Conservation (phyloP, 371 early-diverging fungal genomes). For the Basidiobolus meristosporus region DNA sequence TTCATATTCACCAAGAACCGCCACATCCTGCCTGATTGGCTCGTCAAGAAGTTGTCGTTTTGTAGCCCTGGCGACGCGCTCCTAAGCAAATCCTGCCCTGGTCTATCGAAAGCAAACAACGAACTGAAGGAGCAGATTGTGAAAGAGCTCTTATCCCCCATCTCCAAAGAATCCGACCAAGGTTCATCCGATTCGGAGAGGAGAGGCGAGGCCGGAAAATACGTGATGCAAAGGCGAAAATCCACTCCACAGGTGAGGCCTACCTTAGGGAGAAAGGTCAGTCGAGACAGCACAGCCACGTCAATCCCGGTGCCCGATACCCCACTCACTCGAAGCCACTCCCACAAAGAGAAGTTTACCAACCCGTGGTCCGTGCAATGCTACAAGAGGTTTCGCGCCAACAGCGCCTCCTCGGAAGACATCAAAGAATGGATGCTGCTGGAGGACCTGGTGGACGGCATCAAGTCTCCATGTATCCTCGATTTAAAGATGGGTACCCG, state of each 20-base stretch:
- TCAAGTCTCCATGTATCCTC: constrained; percentile 76
- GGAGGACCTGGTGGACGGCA: constrained; percentile 82
- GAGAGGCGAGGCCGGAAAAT: constrained; percentile 2
- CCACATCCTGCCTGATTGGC: constrained; percentile 51
- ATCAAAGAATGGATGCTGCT: constrained; percentile 67
- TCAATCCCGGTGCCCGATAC: not conserved
- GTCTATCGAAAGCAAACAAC: constrained; percentile 16
- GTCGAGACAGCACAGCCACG: not conserved
- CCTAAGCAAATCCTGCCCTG: constrained; percentile 7
- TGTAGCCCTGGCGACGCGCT: no score
- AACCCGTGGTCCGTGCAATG: constrained; percentile 38
- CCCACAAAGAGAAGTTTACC: not conserved
- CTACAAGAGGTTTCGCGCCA: no score
- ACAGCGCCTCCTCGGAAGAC: no score
- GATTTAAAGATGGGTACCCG: constrained; percentile 97
- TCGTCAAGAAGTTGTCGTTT: constrained; percentile 20
- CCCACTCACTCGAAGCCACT: no score
- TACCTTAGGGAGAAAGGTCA: not conserved
- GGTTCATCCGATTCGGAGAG: constrained; percentile 1
- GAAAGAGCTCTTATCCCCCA: constrained; percentile 53
- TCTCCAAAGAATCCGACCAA: constrained; percentile 33
- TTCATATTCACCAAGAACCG: constrained; percentile 62
- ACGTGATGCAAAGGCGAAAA: not conserved
- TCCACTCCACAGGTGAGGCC: not conserved
- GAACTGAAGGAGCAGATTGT: constrained; percentile 48